Base-by-base conservation (phyloP, 176 grass and related monocot genomes). In the Oryza glumipatula region DNA sequence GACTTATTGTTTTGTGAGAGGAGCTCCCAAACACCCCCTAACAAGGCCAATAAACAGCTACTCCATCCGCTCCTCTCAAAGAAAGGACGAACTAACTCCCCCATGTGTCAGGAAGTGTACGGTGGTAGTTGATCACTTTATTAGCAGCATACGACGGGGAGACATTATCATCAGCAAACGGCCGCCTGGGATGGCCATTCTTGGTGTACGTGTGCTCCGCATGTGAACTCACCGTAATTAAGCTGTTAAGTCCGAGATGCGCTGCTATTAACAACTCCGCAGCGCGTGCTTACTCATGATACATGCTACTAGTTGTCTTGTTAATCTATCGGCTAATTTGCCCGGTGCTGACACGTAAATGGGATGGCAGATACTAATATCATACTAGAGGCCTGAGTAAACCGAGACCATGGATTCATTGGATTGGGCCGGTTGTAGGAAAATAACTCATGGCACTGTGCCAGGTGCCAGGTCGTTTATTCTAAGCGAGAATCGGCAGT, bases 181-280 rank as follows among this genome's bases (percentile, higher is more conserved):
- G 78, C 48, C 49, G 30, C 2, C 15, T 4, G 35, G 11, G 72
- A 58, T 6, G 54, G 54, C 19, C 47, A 14, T 58, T 26, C 15
- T 60, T 44, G 35, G 35, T 19, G 80, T 78, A 73, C 74, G 43
- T 82, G 66, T 30, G 85, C 54, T 72, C 73, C 30, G 73, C 86
- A 82, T 70, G 85, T 82, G 78, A 56, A n/a, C 12, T 4, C 11
- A 1, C 15, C 46, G 24, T 30, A 66, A 26, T 19, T 4, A 64
- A 65, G 10, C 38, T 17, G 38, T 9, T 0, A 76, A 12, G 30
- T 4, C 45, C 30, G 15, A 56, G 64, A 46, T 10, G 9, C 83
- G 4, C 10, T 10, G 49, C 26, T 47, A n/a, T 77, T 61, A 65
- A 43, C 56, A 78, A 65, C n/a, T 78, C 11, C 60, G 23, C 21